These are phyloP conservation scores for Pseudogymnoascus sp. DNA, from an alignment of 2,329 filamentous ascomycete genomes.

Conservation along the genomic window DNA sequence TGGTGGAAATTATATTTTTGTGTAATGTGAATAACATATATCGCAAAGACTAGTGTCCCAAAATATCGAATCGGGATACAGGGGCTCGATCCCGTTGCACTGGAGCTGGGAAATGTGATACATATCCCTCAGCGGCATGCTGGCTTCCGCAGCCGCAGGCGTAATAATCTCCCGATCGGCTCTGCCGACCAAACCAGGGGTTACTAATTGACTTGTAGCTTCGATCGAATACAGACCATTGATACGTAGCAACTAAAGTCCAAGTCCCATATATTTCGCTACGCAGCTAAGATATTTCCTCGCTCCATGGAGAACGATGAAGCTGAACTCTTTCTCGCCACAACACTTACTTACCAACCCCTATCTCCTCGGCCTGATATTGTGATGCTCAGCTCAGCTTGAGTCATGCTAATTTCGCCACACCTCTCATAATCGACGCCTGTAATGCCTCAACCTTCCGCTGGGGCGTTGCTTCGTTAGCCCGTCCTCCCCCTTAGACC, in stretches of 20 bases:
- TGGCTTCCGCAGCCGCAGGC: background rate
- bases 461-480: background rate
- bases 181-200: background rate
- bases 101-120: no score
- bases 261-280: background rate
- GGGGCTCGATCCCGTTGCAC: no score
- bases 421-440: background rate
- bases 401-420: background rate
- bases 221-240: background rate
- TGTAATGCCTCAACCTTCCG: background rate
- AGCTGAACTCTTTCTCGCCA: background rate
- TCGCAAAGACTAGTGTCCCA: no score
- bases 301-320: no score
- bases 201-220: background rate
- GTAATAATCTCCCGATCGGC: background rate
- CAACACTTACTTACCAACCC: background rate
- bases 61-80: no score
- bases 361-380: background rate
- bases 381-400: background rate
- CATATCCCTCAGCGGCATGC: no score
- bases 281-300: background rate
- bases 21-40: no score
- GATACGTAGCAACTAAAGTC: background rate
- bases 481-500: no score
- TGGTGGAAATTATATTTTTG: no score